A percentile compares a stretch with the other conserved stretches of the same genome.
These are phyloP conservation scores for Tolypocladium guangdongense DNA, from an alignment of 2,329 filamentous ascomycete species.

Conservation along the genomic window DNA sequence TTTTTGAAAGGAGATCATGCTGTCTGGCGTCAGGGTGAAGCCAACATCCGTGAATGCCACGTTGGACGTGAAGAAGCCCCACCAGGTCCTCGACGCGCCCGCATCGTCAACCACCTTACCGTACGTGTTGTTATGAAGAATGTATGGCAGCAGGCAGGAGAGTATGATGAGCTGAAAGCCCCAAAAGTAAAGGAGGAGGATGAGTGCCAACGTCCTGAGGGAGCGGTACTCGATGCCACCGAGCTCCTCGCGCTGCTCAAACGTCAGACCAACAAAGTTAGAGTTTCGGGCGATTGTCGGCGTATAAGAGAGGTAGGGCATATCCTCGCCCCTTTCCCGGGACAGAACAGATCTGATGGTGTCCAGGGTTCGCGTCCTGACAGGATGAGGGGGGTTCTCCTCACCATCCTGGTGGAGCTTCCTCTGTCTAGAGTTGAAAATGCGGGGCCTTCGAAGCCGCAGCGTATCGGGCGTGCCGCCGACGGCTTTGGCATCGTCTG, in stretches of 20 bases:
- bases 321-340: constrained; percentile 44
- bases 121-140: constrained; percentile 52
- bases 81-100: constrained; percentile 67
- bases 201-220: constrained; percentile 70
- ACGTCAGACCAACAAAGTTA: constrained; percentile 75
- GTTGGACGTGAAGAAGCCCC: constrained; percentile 80
- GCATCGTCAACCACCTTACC: constrained; percentile 49
- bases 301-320: constrained; percentile 90
- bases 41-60: constrained; percentile 95
- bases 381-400: constrained; percentile 11
- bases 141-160: constrained; percentile 70
- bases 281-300: constrained; percentile 91
- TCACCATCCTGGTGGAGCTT: constrained; percentile 26
- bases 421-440: constrained; percentile 26
- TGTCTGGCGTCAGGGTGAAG: constrained; percentile 83
- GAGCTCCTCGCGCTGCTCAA: constrained; percentile 87
- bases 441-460: constrained; percentile 31
- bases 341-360: constrained; percentile 47
- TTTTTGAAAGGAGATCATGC: constrained; percentile 79
- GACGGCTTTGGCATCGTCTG: constrained; percentile 31
- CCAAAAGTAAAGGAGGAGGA: constrained; percentile 72
- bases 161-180: constrained; percentile 72
- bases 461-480: constrained; percentile 28
- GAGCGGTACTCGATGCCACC: constrained; percentile 95
- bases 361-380: constrained; percentile 39